phyloP scores from a whole-genome alignment of 805 yeast species.

The Pichia kluyveri region DNA sequence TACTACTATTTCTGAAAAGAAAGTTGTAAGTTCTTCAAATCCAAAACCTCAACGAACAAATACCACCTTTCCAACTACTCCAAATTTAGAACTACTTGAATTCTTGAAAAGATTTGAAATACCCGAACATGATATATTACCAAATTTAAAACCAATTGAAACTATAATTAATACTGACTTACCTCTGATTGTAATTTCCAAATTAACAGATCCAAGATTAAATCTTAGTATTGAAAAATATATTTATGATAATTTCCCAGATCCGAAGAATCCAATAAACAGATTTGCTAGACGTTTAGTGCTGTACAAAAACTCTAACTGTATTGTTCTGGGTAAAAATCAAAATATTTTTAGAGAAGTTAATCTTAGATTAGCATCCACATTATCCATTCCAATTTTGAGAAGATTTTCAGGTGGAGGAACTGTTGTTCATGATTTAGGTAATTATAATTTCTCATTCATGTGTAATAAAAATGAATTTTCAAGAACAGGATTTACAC shows the following conservation, averaged over 20 bases:
- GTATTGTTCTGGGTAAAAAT: slow-evolving; percentile 92
- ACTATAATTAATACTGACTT: slow-evolving; percentile 9
- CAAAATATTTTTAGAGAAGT: slow-evolving; percentile 92
- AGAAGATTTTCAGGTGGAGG: slow-evolving; percentile 93
- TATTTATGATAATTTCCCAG: slow-evolving; percentile 58
- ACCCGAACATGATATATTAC: slow-evolving; percentile 1
- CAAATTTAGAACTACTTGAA: neutral
- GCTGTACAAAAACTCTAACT: slow-evolving; percentile 68
- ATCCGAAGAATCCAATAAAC: slow-evolving; percentile 18
- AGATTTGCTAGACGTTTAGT: slow-evolving; percentile 43
- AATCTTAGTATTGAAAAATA: slow-evolving; percentile 81
- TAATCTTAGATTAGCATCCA: slow-evolving; percentile 46
- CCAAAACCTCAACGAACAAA: too few species aligned
- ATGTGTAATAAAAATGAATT: slow-evolving; percentile 57
- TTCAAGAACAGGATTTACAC: slow-evolving; percentile 44
- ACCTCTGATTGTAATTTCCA: slow-evolving; percentile 54
- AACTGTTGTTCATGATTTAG: slow-evolving; percentile 87
- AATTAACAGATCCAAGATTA: slow-evolving; percentile 53
- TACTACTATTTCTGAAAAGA: too few species aligned
- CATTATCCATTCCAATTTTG: slow-evolving; percentile 51
- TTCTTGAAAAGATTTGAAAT: slow-evolving; percentile 14
- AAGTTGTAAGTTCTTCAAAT: too few species aligned
- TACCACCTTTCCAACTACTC: too few species aligned
- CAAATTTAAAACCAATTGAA: slow-evolving; percentile 8
- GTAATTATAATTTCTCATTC: slow-evolving; percentile 80